phyloP scores from a whole-genome alignment of 2,329 filamentous ascomycete genomes.

The Botrytis fragariae region DNA sequence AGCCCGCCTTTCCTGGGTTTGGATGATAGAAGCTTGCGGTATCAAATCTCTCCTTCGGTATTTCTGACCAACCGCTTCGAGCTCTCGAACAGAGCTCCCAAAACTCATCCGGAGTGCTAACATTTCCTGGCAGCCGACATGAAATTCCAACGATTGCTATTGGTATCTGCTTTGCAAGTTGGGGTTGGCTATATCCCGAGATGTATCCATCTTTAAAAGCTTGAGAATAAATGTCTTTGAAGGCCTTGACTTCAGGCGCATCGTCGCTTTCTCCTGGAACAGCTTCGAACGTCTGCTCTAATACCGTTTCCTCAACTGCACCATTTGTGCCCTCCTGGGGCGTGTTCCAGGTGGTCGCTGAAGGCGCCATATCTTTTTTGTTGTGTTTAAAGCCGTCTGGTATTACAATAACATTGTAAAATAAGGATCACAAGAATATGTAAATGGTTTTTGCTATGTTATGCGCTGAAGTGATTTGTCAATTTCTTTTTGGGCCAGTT shows the following conservation, averaged over 20 bases:
- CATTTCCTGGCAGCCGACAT: conserved; percentile 49
- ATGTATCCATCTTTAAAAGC: conserved; percentile 21
- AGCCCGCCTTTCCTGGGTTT: conserved; percentile 18
- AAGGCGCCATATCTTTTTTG: conserved; percentile 32
- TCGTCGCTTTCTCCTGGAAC: background rate
- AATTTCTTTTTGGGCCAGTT: background rate
- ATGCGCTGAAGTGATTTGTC: background rate
- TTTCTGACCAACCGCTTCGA: conserved; percentile 22
- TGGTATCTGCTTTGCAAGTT: conserved; percentile 23
- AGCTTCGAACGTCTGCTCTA: conserved; percentile 9
- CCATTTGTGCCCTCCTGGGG: conserved; percentile 23
- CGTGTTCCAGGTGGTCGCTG: conserved; percentile 33
- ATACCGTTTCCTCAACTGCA: background rate
- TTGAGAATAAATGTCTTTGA: conserved; percentile 17
- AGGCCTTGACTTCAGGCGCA: conserved; percentile 13
- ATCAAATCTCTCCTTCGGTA: conserved; percentile 21
- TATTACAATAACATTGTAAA: background rate
- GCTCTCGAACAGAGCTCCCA: conserved; percentile 73
- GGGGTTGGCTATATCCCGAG: conserved; percentile 17
- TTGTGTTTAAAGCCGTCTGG: conserved; percentile 22
- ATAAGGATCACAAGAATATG: background rate
- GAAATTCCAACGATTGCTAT: conserved; percentile 53
- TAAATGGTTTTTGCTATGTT: background rate
- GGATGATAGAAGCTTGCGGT: conserved; percentile 19
- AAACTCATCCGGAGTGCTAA: conserved; percentile 56